These are phyloP conservation scores for Boletus eberwhitei DNA, from an alignment of 768 basidiomycete genomes.

Conservation along the genomic window DNA sequence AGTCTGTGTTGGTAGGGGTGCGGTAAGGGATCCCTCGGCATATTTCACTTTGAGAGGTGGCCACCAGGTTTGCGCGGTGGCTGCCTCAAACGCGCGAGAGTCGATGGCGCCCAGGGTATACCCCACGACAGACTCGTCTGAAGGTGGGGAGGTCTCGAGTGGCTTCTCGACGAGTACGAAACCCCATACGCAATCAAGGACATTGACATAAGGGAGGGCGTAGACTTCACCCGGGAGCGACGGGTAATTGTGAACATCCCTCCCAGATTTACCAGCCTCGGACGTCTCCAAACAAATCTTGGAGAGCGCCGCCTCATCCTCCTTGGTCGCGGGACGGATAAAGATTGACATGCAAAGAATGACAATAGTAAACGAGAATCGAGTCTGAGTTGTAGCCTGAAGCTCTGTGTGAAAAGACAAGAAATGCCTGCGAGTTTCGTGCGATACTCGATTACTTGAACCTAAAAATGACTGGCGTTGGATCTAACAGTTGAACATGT, in stretches of 20 bases:
- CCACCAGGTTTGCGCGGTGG: conserved; percentile 61
- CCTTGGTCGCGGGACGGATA: conserved; percentile 54
- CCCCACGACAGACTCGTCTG: conserved; percentile 54
- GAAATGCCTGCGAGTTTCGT: background rate
- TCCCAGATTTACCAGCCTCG: conserved; percentile 66
- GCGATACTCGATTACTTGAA: background rate
- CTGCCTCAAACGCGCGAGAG: conserved; percentile 60
- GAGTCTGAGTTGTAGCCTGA: background rate
- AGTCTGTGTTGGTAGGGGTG: conserved; percentile 17
- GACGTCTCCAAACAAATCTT: conserved; percentile 74
- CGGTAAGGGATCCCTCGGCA: conserved; percentile 23
- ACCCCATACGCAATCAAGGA: conserved; percentile 60
- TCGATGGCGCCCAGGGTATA: conserved; percentile 69
- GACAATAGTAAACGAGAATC: background rate
- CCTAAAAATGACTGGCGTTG: background rate
- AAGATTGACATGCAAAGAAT: conserved; percentile 26
- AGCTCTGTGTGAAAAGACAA: background rate
- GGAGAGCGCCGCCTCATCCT: conserved; percentile 57
- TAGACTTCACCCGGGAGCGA: conserved; percentile 72
- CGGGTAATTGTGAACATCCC: conserved; percentile 52
- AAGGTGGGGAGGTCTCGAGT: conserved; percentile 15
- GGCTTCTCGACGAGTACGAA: conserved; percentile 64
- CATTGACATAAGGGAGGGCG: conserved; percentile 70
- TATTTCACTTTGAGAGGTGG: conserved; percentile 58
- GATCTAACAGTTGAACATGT: conserved; percentile 9